Evolutionary conservation across 2,329 filamentous ascomycete species (phyloP).

Genomic region (Scorias spongiosa): DNA sequence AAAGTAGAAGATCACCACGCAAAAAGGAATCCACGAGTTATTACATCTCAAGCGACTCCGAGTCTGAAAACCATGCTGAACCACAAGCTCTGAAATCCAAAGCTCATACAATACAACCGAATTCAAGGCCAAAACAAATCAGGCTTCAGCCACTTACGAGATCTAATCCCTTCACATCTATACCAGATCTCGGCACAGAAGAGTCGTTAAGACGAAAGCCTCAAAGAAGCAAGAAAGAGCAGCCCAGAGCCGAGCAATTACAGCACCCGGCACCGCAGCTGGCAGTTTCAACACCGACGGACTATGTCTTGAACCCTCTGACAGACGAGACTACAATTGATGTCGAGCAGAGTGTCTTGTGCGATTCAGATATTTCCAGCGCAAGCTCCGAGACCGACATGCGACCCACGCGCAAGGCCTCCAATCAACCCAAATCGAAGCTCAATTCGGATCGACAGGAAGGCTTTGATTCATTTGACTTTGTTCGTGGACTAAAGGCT

Average conservation of each 20-base stretch:
- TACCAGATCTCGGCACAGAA: slow-evolving; percentile 1
- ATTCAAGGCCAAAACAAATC: background rate
- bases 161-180: slow-evolving; percentile 4
- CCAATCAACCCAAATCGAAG: slow-evolving; percentile 4
- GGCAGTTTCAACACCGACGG: too few species aligned
- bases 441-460: background rate
- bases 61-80: background rate
- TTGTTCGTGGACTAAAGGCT: background rate
- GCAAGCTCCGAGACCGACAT: slow-evolving; percentile 13
- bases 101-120: background rate
- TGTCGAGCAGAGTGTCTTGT: slow-evolving; percentile 21
- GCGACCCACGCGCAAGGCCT: slow-evolving; percentile 13
- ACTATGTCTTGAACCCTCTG: too few species aligned
- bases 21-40: background rate
- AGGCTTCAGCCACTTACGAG: slow-evolving; percentile 1
- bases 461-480: background rate
- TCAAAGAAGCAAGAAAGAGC: too few species aligned
- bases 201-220: background rate
- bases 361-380: slow-evolving; percentile 12
- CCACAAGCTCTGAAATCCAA: background rate
- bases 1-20: background rate
- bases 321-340: slow-evolving; percentile 12
- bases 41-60: background rate
- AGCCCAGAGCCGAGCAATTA: too few species aligned
- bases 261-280: too few species aligned